phyloP scores from a whole-genome alignment of 1,284 basidiomycete species.

The Leucoagaricus sp. region DNA sequence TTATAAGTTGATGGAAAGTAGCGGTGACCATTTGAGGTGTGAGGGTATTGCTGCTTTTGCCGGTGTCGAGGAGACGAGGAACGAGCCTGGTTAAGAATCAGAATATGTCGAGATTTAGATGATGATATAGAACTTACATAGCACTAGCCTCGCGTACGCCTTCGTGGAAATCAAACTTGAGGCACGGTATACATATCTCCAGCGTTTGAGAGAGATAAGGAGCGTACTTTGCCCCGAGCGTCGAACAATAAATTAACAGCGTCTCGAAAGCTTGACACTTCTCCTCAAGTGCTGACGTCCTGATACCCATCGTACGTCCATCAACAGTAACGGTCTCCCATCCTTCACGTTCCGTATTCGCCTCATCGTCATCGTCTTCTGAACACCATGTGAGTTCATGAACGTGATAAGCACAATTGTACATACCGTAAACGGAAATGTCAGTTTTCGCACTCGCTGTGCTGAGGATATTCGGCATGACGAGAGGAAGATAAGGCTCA shows the following conservation, averaged over 20 bases:
- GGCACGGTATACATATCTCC: slow-evolving; percentile 68
- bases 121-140: slow-evolving; percentile 46
- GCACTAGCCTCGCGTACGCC: slow-evolving; percentile 80
- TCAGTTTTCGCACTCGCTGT: slow-evolving; percentile 81
- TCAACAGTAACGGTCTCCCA: slow-evolving; percentile 80
- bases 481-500: slow-evolving; percentile 79
- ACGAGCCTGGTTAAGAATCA: slow-evolving; percentile 52
- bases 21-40: slow-evolving; percentile 72
- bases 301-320: slow-evolving; percentile 74
- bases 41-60: slow-evolving; percentile 68
- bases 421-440: slow-evolving; percentile 70
- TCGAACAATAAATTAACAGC: slow-evolving; percentile 76
- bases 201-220: slow-evolving; percentile 74
- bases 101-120: neutral
- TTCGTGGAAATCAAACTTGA: slow-evolving; percentile 80
- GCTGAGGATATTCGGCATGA: slow-evolving; percentile 77
- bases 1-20: slow-evolving; percentile 68
- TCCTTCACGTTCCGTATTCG: slow-evolving; percentile 59
- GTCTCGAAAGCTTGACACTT: slow-evolving; percentile 88
- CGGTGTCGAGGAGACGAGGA: slow-evolving; percentile 71
- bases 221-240: slow-evolving; percentile 67
- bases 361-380: slow-evolving; percentile 57
- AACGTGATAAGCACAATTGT: neutral
- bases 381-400: neutral
- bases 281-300: slow-evolving; percentile 81